Conservation (phyloP, 2,329 filamentous ascomycete species). For the Sclerotinia nivalis region DNA sequence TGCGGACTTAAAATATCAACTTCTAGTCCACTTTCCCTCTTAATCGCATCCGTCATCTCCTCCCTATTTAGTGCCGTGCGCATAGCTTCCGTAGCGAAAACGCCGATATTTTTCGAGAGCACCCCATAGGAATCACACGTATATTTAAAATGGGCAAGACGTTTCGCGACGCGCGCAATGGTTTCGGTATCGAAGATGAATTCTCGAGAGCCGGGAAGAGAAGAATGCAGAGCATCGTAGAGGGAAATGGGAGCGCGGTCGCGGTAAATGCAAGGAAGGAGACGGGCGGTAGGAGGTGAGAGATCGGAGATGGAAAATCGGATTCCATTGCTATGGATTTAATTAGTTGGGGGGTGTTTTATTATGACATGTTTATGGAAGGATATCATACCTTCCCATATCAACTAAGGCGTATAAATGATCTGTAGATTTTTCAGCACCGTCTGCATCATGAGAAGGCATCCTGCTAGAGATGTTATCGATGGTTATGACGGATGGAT, state of each 20-base stretch:
- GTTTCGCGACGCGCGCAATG: slow-evolving; percentile 65
- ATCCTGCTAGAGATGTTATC: slow-evolving; percentile 38
- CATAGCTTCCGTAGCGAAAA: slow-evolving; percentile 89
- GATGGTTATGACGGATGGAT: slow-evolving; percentile 35
- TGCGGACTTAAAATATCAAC: slow-evolving; percentile 74
- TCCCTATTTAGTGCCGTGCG: slow-evolving; percentile 74
- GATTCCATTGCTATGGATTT: slow-evolving; percentile 73
- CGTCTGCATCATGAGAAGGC: slow-evolving; percentile 30
- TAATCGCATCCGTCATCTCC: slow-evolving; percentile 67
- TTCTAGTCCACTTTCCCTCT: slow-evolving; percentile 61
- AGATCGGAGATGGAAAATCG: slow-evolving; percentile 87
- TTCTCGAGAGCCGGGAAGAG: slow-evolving; percentile 40
- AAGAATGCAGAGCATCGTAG: slow-evolving; percentile 73
- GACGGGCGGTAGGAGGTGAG: slow-evolving; percentile 67
- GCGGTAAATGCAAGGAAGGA: slow-evolving; percentile 75
- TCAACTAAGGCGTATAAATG: slow-evolving; percentile 41
- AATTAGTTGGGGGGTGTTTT: neutral
- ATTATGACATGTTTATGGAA: neutral
- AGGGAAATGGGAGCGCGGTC: slow-evolving; percentile 80
- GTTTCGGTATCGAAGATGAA: slow-evolving; percentile 53
- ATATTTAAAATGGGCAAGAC: slow-evolving; percentile 68
- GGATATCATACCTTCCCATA: slow-evolving; percentile 42
- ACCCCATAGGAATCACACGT: slow-evolving; percentile 73
- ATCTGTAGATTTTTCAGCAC: slow-evolving; percentile 20
- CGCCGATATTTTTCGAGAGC: slow-evolving; percentile 61